Evolutionary conservation across 768 basidiomycete species (phyloP).

Genomic region (Tubosaeta sp.): DNA sequence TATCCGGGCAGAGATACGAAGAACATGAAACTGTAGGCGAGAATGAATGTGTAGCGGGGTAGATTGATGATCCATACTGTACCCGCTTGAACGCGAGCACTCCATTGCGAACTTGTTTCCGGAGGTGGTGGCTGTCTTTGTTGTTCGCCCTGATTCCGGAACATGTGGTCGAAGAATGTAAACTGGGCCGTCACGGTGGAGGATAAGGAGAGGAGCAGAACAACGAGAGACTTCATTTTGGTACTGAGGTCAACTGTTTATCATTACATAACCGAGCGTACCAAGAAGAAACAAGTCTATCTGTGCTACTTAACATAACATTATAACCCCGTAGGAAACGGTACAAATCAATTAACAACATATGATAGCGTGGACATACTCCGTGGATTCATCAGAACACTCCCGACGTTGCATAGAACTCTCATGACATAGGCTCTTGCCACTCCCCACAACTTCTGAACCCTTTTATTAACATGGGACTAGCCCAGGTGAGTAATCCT

Average conservation of each 20-base stretch:
- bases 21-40: constrained; percentile 62
- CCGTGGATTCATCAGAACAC: constrained; percentile 12
- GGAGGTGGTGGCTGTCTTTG: constrained; percentile 47
- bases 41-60: neutral
- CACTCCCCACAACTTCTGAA: neutral
- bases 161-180: constrained; percentile 77
- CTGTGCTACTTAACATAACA: constrained; percentile 23
- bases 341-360: constrained; percentile 32
- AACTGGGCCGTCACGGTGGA: constrained; percentile 59
- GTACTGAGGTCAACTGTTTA: neutral
- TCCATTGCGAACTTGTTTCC: constrained; percentile 57
- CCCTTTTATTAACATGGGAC: neutral
- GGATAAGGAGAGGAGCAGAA: constrained; percentile 20
- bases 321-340: constrained; percentile 25
- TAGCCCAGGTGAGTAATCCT: neutral
- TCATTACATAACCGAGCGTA: neutral
- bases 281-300: neutral
- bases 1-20: constrained; percentile 70
- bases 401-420: constrained; percentile 3
- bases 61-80: constrained; percentile 15
- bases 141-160: constrained; percentile 48
- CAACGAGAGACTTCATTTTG: constrained; percentile 13
- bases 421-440: neutral
- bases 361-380: constrained; percentile 26
- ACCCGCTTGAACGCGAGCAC: constrained; percentile 63